Evolutionary conservation across 805 yeast species (phyloP), one percentile per base, ranked within the genome.

Genomic region (Tetrapisispora fleetii): DNA sequence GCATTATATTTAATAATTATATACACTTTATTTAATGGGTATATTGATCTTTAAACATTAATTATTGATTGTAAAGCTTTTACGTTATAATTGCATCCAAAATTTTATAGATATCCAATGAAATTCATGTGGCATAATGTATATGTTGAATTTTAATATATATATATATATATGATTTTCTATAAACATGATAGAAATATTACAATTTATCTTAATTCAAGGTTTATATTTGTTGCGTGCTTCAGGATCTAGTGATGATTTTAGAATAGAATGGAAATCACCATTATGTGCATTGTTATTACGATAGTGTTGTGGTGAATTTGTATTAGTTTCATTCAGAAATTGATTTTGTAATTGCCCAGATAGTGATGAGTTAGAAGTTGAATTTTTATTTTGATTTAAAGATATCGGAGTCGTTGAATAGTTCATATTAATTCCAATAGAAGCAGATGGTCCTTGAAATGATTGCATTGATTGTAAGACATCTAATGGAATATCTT

Each of bases 391-490:
- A 22, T 36, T 28, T 6, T 17, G n/a, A 17, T 45, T 24, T 4
- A 33, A 3, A 28, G 11, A 35, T n/a, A 21, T 22, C 14, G 45
- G 27, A 35, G 30, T 40, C 4, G 16, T 27, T 3, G 45, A 19
- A 10, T 7, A 16, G 7, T 22, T 28, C 19, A 19, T 28, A 40
- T 27, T 40, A 13, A 36, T 17, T 24, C 14, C 17, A 1, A 27
- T 4, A 14, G 43, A 16, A 7, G n/a, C 17, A 3, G 33, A 5
- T 7, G 40, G 2, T 3, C 10, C 16, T 28, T 46, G 48, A 16
- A 46, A 46, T 14, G 45, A 40, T 36, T 27, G 40, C 48, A 46
- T 46, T 16, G 48, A 46, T 36, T 39, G 43, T 27, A 46, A 30
- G 17, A 46, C 48, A 24, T 46, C 37, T 14, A 40, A 21, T 21